A percentile compares a stretch with the other conserved stretches of the same genome.
Conservation (phyloP, 2,329 filamentous ascomycete genomes). For the Calonectria ilicicola region DNA sequence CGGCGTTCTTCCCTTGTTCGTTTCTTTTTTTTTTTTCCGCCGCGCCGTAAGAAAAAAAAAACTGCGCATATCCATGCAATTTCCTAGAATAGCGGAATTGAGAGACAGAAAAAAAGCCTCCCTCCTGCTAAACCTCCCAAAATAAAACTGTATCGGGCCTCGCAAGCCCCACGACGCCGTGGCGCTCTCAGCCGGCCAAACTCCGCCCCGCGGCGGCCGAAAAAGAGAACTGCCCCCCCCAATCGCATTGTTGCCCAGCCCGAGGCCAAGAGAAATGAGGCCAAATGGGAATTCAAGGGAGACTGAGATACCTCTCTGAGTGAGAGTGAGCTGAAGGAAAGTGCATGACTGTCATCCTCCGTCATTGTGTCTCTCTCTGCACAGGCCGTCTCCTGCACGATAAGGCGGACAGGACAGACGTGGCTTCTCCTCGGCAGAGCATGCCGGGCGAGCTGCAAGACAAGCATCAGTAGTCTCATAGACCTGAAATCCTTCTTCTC, state of each 20-base stretch:
- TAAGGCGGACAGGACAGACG: not conserved
- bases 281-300: not conserved
- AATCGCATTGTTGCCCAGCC: not conserved
- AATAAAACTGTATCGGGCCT: not conserved
- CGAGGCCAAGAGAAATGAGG: too few relatives aligned
- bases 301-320: too few relatives aligned
- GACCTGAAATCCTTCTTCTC: not conserved
- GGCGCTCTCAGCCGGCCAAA: constrained; percentile 24
- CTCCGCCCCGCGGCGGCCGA: constrained; percentile 22
- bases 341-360: not conserved
- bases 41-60: not conserved
- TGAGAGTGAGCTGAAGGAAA: too few relatives aligned
- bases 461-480: not conserved
- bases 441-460: not conserved
- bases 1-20: too few relatives aligned
- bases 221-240: not conserved
- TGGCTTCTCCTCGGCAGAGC: not conserved
- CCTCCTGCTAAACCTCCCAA: not conserved
- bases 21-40: not conserved
- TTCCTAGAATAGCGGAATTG: not conserved
- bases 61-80: too few relatives aligned
- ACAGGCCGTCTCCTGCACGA: constrained; percentile 16
- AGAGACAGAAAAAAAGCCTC: not conserved
- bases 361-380: not conserved
- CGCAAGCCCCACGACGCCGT: constrained; percentile 28